Evolutionary conservation across 1,284 basidiomycete species (phyloP), one percentile per base, ranked within the genome.

Genomic region (Inonotus obliquus): DNA sequence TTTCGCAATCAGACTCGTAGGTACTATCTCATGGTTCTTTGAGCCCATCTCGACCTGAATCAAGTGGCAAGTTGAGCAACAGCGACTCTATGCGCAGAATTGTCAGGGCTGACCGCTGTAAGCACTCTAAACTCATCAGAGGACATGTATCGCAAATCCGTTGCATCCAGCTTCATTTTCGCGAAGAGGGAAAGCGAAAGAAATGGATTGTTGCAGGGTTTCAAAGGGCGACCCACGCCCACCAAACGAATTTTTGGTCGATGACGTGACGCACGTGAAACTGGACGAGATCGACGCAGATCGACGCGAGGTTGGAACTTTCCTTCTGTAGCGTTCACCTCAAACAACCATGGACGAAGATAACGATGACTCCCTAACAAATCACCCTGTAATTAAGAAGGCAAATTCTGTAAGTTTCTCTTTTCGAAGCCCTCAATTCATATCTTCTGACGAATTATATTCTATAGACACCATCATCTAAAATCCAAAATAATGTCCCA

Each of bases 21-120:
- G 96, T 1, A 99, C 96, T 48, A 98, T 84, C 75, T 98, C 92
- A 72, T 99, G 96, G 71, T 98, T 98, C 77, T 97, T 97, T 4
- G 94, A 97, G 38, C 96, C 97, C 83, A 97, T 95, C 77, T 99
- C 96, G 45, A 92, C 90, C 93, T 96, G 71, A 39, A 60, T 1
- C 32, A 9, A 48, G 4, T 44, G 17, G 23, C 25, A 47, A 49
- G 25, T 23, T n/a, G 53, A 60, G 59, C 44, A 23, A 41, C 19
- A 49, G 2, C 13, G 23, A 23, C n/a, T 49, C 5, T 49, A 49
- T 41, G 45, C 37, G 44, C 13, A 58, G 25, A 54, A 35, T 7
- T 17, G 23, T 53, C 60, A n/a, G 44, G 41, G 37, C 29, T 27
- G 59, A 97, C 94, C 54, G 96, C 94, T 25, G 93, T 94, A 38